These are phyloP conservation scores for Aspergillaceae sp. DNA, from an alignment of 2,329 filamentous ascomycete species.

Conservation along the genomic window DNA sequence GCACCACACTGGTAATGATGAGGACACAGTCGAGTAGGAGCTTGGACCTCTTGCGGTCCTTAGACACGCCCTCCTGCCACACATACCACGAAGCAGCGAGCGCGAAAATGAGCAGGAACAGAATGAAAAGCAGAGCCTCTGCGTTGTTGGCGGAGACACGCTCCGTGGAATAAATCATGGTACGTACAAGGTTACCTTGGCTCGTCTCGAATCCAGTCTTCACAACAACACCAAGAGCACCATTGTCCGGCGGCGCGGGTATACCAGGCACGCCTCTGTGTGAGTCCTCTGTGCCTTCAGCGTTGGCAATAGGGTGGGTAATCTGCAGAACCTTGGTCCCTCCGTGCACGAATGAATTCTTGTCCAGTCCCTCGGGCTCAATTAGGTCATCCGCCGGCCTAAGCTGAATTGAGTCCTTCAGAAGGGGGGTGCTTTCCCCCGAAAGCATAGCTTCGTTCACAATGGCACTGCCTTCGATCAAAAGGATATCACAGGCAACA, in stretches of 20 bases:
- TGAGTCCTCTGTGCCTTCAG: conserved; percentile 48
- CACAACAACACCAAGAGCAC: conserved; percentile 84
- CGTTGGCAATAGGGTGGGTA: conserved; percentile 69
- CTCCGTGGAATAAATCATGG: conserved; percentile 99
- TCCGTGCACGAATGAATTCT: conserved; percentile 92
- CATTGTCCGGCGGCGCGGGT: conserved; percentile 78
- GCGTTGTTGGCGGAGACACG: conserved; percentile 97
- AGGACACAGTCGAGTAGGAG: conserved; percentile 92
- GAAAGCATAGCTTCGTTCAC: conserved; percentile 99
- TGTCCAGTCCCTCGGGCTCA: conserved; percentile 86
- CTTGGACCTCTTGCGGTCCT: conserved; percentile 95
- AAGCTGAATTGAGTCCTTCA: conserved; percentile 93
- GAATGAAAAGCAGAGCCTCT: conserved; percentile 92
- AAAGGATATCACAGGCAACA: conserved; percentile 91
- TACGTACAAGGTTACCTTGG: conserved; percentile 91
- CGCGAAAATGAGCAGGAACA: conserved; percentile 93
- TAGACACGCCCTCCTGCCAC: conserved; percentile 90
- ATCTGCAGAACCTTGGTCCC: conserved; percentile 96
- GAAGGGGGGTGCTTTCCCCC: conserved; percentile 88
- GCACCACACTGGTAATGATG: conserved; percentile 95
- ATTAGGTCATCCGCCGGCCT: conserved; percentile 71
- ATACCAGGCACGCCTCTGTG: conserved; percentile 58
- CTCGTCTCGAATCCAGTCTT: conserved; percentile 99
- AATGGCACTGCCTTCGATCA: conserved; percentile 91
- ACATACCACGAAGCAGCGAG: conserved; percentile 98